Evolutionary conservation across 495 filamentous ascomycete species (phyloP).

Genomic region (Jackrogersella minutella): DNA sequence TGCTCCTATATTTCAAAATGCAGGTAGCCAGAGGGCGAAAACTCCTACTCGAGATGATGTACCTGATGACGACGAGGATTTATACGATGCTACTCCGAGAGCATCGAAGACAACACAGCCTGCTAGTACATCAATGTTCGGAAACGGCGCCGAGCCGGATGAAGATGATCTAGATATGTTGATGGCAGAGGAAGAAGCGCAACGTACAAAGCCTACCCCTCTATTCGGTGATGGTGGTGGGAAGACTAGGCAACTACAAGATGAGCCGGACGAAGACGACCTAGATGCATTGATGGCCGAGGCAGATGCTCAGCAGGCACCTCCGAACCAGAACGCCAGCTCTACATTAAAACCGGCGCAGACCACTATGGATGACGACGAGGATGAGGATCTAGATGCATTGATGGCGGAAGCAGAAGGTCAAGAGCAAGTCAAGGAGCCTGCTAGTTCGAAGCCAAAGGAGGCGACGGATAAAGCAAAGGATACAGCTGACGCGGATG

Average conservation of each 20-base stretch:
- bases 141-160: slow-evolving; percentile 47
- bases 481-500: slow-evolving; percentile 56
- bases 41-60: slow-evolving; percentile 47
- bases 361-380: slow-evolving; percentile 33
- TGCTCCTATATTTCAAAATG: slow-evolving; percentile 59
- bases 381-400: slow-evolving; percentile 57
- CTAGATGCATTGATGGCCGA: slow-evolving; percentile 63
- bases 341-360: slow-evolving; percentile 15
- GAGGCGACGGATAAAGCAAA: slow-evolving; percentile 28
- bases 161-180: slow-evolving; percentile 62
- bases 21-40: slow-evolving; percentile 28
- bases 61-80: slow-evolving; percentile 51
- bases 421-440: slow-evolving; percentile 8
- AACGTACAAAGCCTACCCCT: slow-evolving; percentile 35
- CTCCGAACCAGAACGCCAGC: slow-evolving; percentile 5
- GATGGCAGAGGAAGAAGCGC: slow-evolving; percentile 56
- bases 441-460: slow-evolving; percentile 9
- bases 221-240: slow-evolving; percentile 45
- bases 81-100: slow-evolving; percentile 53
- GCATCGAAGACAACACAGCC: slow-evolving; percentile 22
- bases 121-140: slow-evolving; percentile 26
- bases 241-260: slow-evolving; percentile 3
- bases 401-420: slow-evolving; percentile 57
- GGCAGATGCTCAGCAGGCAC: slow-evolving; percentile 45
- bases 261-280: slow-evolving; percentile 57